Percentiles rank a stretch among this genome's conserved stretches.
phyloP scores from a whole-genome alignment of 805 yeast genomes.

The Sugiyamaella smithiae region DNA sequence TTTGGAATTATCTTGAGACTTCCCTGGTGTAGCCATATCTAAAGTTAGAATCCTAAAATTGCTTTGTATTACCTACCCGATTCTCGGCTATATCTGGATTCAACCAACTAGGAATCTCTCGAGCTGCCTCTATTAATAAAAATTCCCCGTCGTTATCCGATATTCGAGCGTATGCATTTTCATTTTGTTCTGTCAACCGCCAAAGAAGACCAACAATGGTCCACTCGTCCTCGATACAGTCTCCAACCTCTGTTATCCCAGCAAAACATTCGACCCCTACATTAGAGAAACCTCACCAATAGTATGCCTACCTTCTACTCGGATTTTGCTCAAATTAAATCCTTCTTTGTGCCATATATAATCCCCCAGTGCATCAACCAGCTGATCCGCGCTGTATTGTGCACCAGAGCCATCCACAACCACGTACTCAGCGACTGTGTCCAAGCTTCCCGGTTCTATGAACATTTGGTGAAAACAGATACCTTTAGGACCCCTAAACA shows the following conservation, averaged over 20 bases:
- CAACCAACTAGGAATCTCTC: conserved; percentile 47
- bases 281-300: neutral
- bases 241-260: conserved; percentile 32
- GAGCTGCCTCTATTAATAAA: conserved; percentile 48
- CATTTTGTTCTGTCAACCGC: conserved; percentile 18
- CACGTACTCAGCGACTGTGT: neutral
- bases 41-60: conserved; percentile 39
- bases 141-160: conserved; percentile 58
- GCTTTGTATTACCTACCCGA: conserved; percentile 33
- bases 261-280: conserved; percentile 21
- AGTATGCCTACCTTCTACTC: neutral
- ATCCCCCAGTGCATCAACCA: neutral
- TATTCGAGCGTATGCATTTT: conserved; percentile 20
- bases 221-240: conserved; percentile 35
- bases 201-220: conserved; percentile 28
- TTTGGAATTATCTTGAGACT: conserved; percentile 21
- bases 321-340: conserved; percentile 16
- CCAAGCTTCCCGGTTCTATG: neutral
- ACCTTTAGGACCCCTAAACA: no score
- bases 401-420: neutral
- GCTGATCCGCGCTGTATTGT: neutral
- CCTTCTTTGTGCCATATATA: conserved; percentile 29
- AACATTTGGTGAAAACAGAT: no score
- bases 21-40: conserved; percentile 29
- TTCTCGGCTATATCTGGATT: conserved; percentile 35